These are phyloP conservation scores for Pichia sp. DNA, from an alignment of 1,139 yeast species.

Conservation along the genomic window DNA sequence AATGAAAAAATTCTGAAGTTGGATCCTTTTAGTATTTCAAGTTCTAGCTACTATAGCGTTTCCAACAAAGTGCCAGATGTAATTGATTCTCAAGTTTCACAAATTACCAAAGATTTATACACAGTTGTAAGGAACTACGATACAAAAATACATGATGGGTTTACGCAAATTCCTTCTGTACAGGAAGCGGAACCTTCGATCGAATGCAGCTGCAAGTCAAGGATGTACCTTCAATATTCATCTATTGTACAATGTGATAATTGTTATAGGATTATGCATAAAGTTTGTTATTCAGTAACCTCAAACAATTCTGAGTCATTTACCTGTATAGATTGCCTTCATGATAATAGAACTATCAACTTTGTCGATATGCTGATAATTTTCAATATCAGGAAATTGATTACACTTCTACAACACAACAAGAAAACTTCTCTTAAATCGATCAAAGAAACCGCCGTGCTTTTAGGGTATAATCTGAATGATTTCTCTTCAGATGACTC, in stretches of 20 bases:
- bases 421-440: conserved; percentile 1
- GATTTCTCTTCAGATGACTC: neutral
- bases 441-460: neutral
- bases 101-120: conserved; percentile 25
- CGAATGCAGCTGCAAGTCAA: conserved; percentile 21
- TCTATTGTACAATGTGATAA: conserved; percentile 17
- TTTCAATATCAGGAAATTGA: conserved; percentile 23
- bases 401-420: conserved; percentile 13
- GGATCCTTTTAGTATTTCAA: conserved; percentile 23
- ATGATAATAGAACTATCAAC: neutral
- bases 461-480: conserved; percentile 6
- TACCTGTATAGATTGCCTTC: conserved; percentile 15
- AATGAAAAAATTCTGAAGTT: conserved; percentile 10
- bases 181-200: neutral
- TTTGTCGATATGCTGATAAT: conserved; percentile 16
- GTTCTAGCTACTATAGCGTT: neutral
- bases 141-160: conserved; percentile 12
- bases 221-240: conserved; percentile 12
- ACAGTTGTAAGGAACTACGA: conserved; percentile 10
- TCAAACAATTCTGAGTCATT: conserved; percentile 6
- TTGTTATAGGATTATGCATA: conserved; percentile 19
- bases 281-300: conserved; percentile 18
- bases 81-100: conserved; percentile 19
- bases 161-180: conserved; percentile 18
- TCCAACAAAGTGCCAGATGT: neutral